Evolutionary conservation across 2,329 filamentous ascomycete species (phyloP).

Genomic region (Fusarium penzigii): DNA sequence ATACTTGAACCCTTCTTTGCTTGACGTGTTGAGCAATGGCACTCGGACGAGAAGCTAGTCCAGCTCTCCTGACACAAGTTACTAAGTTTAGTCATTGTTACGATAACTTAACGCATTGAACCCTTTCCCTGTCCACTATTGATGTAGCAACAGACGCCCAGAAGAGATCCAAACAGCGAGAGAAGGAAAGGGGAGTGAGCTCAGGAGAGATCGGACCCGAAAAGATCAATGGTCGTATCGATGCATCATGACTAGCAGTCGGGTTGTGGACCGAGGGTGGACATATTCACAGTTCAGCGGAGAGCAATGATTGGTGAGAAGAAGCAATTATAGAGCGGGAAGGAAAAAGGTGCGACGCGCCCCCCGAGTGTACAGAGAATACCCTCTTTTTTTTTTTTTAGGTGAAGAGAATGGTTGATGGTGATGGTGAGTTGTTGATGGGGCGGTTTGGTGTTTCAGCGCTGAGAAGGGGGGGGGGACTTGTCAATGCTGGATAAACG

Average conservation of each 20-base stretch:
- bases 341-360: slow-evolving; percentile 23
- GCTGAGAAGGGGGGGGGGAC: slow-evolving; percentile 21
- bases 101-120: slow-evolving; percentile 21
- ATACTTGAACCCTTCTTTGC: slow-evolving; percentile 11
- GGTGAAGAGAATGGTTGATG: background rate
- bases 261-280: slow-evolving; percentile 20
- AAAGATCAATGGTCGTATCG: too few relatives aligned
- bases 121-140: slow-evolving; percentile 12
- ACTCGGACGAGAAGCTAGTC: background rate
- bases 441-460: slow-evolving; percentile 31
- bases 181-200: slow-evolving; percentile 14
- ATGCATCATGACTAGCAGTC: slow-evolving; percentile 9
- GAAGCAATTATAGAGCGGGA: slow-evolving; percentile 4
- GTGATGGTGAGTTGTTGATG: slow-evolving; percentile 16
- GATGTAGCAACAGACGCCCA: slow-evolving; percentile 11
- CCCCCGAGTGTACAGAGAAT: slow-evolving; percentile 16
- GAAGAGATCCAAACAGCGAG: slow-evolving; percentile 13
- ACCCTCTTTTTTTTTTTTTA: slow-evolving; percentile 11
- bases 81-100: slow-evolving; percentile 12
- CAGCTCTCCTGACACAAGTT: background rate
- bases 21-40: background rate
- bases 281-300: slow-evolving; percentile 3
- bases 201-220: background rate
- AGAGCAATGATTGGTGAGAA: slow-evolving; percentile 24
- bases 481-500: slow-evolving; percentile 19